phyloP scores from a whole-genome alignment of 2,329 filamentous ascomycete genomes.

The Metarhizium guizhouense region DNA sequence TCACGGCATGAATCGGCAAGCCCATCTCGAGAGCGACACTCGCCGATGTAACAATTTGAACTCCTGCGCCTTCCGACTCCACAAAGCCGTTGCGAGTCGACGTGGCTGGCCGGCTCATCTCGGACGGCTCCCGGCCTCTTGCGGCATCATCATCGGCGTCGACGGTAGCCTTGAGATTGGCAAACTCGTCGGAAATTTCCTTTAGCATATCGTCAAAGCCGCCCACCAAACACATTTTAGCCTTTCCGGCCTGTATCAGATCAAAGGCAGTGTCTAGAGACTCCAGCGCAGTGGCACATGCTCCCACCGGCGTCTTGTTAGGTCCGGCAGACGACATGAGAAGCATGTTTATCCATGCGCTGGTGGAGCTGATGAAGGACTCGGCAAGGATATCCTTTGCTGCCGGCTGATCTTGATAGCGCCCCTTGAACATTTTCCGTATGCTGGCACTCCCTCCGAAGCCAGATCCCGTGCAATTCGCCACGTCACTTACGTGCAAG shows the following conservation, averaged over 20 bases:
- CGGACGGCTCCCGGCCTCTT: constrained; percentile 78
- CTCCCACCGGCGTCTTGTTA: constrained; percentile 90
- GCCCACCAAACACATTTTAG: constrained; percentile 85
- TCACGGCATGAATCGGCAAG: too few relatives aligned
- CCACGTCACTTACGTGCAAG: not conserved
- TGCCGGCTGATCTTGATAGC: not conserved
- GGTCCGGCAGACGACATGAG: constrained; percentile 84
- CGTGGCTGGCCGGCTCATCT: constrained; percentile 90
- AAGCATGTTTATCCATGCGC: constrained; percentile 93
- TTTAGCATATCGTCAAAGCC: constrained; percentile 96
- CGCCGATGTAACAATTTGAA: too few relatives aligned
- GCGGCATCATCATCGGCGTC: constrained; percentile 86
- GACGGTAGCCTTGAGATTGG: constrained; percentile 96
- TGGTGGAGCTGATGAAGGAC: constrained; percentile 49
- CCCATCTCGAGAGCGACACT: too few relatives aligned
- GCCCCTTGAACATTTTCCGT: not conserved
- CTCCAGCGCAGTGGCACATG: constrained; percentile 88
- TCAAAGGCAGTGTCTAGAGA: constrained; percentile 91
- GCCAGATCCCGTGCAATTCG: not conserved
- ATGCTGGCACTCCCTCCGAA: not conserved
- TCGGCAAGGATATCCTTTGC: not conserved
- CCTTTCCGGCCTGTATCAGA: constrained; percentile 93
- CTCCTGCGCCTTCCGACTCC: too few relatives aligned
- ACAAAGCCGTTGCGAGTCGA: constrained; percentile 52
- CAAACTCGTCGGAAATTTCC: constrained; percentile 92